Base-by-base conservation (phyloP, 2,329 filamentous ascomycete species). In the Aspergillus costaricaensis region DNA sequence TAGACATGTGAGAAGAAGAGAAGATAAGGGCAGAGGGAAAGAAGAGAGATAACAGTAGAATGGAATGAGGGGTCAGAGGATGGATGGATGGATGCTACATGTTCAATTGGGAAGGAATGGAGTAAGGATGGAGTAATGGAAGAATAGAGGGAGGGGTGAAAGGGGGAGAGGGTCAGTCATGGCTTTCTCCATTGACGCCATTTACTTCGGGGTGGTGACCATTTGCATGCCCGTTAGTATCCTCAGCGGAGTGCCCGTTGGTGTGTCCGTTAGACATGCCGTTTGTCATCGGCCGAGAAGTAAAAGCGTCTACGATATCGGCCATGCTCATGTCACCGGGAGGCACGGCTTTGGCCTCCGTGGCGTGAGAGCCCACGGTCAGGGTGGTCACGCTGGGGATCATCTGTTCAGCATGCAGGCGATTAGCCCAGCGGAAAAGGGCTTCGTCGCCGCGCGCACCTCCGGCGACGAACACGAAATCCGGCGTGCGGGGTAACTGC, bases 401-500 rank as follows among this genome's bases (percentile, higher is more conserved):
- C 3, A 77, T 76, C 10, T 82, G 81, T 3, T 83, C 77, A 5
- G 83, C 81, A 17, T 81, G 81, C 9, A 96, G 79, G 25, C 84
- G 80, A 77, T 96, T 96, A n/a, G 93, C 94, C 94, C 93, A 98
- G 63, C 88, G 88, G 79, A 96, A 97, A 39, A 96, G 88, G 70
- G 90, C 88, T 72, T 97, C 93, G 66, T 96, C 92, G 68, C 95
- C 92, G 25, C 93, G 87, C 27, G 92, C 91, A 70, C 96, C 91
- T 39, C 94, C 93, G 23, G 92, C 86, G 7, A 96, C 90, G 80
- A 96, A 88, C 57, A 98, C 77, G 74, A 96, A 97, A 71, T 96
- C 91, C 0, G 91, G 84, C 47, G 80, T 79, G 30, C 85, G 82
- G 68, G 89, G 88, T 48, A 87, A 74, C 52, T 81, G 80, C 43